phyloP scores from a whole-genome alignment of 768 basidiomycete genomes.

The Candolleomyces aberdarensis region DNA sequence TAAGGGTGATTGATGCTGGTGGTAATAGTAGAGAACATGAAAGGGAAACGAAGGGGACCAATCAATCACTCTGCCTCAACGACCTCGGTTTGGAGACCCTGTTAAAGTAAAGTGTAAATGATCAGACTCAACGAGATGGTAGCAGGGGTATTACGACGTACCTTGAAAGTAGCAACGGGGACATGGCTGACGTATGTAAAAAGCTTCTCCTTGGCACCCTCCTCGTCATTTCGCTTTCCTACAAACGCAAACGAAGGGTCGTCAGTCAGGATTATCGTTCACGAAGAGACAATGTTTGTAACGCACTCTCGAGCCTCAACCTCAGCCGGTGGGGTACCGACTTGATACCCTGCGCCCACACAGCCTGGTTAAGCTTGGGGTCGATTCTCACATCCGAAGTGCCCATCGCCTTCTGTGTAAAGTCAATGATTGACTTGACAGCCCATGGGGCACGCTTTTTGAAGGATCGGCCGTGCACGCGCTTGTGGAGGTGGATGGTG shows the following conservation, averaged over 20 bases:
- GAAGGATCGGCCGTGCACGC: conserved; percentile 87
- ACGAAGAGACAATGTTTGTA: neutral
- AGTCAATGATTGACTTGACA: conserved; percentile 89
- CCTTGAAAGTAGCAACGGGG: conserved; percentile 82
- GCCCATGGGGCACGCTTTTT: conserved; percentile 98
- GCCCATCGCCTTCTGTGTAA: conserved; percentile 94
- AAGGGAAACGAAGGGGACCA: neutral
- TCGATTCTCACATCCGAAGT: conserved; percentile 92
- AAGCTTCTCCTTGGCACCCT: conserved; percentile 97
- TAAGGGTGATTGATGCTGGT: neutral
- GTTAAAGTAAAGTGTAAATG: conserved; percentile 7
- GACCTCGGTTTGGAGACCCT: conserved; percentile 84
- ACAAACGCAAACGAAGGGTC: neutral
- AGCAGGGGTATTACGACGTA: conserved; percentile 27
- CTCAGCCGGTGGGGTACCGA: conserved; percentile 89
- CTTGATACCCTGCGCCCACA: conserved; percentile 95
- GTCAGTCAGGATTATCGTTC: neutral
- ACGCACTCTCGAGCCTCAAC: conserved; percentile 86
- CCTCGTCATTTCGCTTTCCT: conserved; percentile 99
- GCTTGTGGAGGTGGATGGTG: conserved; percentile 98
- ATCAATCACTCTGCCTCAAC: conserved; percentile 71
- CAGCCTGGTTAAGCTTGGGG: conserved; percentile 93
- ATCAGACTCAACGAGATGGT: neutral
- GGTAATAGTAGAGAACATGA: no score
- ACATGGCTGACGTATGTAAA: conserved; percentile 89